Conservation (phyloP, 768 basidiomycete species). For the Dictyophora rubrovolvata region DNA sequence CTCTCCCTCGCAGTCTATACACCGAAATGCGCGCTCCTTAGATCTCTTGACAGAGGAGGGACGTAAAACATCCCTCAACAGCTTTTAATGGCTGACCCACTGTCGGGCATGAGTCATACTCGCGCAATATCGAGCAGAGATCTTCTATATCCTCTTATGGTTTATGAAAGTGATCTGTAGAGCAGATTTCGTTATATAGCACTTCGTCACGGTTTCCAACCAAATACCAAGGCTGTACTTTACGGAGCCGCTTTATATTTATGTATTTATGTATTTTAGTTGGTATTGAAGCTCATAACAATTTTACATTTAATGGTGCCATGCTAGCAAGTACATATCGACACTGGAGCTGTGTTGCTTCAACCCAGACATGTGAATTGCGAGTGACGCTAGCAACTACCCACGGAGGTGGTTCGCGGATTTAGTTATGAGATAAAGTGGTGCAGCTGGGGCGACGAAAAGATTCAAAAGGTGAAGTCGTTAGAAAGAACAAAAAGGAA, state of each 20-base stretch:
- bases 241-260: background rate
- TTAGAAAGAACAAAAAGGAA: background rate
- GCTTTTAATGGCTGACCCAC: background rate
- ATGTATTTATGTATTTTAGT: background rate
- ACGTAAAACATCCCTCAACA: background rate
- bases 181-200: background rate
- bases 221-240: background rate
- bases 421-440: conserved; percentile 3
- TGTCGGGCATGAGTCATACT: background rate
- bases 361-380: too few species aligned
- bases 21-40: background rate
- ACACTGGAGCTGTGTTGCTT: too few species aligned
- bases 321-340: too few species aligned
- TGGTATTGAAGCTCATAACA: background rate
- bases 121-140: background rate
- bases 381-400: background rate
- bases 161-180: background rate
- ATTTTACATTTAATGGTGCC: too few species aligned
- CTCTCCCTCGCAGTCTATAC: background rate
- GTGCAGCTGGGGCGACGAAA: background rate
- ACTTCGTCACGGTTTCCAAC: background rate
- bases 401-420: background rate
- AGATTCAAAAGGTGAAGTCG: background rate
- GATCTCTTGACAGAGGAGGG: background rate
- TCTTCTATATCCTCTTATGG: background rate